phyloP scores from a whole-genome alignment of 805 yeast genomes.

The Metschnikowia cubensis region DNA sequence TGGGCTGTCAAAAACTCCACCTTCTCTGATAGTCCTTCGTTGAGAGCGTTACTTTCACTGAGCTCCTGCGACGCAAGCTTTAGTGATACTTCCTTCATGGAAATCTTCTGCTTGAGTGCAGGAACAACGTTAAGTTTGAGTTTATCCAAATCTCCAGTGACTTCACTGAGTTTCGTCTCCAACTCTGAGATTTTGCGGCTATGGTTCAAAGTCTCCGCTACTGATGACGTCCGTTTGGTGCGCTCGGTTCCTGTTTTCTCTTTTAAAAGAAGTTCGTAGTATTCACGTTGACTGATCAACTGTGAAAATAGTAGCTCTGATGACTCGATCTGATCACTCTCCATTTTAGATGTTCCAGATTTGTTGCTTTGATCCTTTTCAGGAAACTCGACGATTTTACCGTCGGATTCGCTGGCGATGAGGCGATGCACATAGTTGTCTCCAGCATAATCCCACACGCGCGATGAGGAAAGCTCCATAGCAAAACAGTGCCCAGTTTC shows the following conservation, averaged over 20 bases:
- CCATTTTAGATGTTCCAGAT: constrained; percentile 1
- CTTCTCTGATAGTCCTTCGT: constrained; percentile 38
- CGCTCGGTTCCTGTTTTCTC: constrained; percentile 17
- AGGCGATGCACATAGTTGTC: constrained; percentile 86
- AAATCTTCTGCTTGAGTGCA: constrained; percentile 29
- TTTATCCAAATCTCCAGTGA: constrained; percentile 18
- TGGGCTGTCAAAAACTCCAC: constrained; percentile 30
- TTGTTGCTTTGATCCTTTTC: constrained; percentile 24
- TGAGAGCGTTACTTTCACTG: constrained; percentile 28
- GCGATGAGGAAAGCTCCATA: constrained; percentile 77
- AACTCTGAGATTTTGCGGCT: constrained; percentile 18
- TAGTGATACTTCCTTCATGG: constrained; percentile 27
- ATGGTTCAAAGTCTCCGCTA: constrained; percentile 4
- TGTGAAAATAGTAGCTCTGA: constrained; percentile 75
- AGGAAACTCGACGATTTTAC: constrained; percentile 77
- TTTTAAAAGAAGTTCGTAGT: constrained; percentile 53
- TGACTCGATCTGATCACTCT: constrained; percentile 50
- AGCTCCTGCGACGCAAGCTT: constrained; percentile 29
- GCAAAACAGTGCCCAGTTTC: constrained; percentile 83
- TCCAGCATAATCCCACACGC: constrained; percentile 94
- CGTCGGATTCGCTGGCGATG: constrained; percentile 81
- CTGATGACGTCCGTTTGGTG: constrained; percentile 14
- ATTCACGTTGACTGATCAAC: constrained; percentile 79
- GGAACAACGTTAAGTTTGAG: constrained; percentile 30
- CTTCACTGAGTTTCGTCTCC: constrained; percentile 19